phyloP scores from a whole-genome alignment of 495 filamentous ascomycete genomes.

The Cryomyces minteri region DNA sequence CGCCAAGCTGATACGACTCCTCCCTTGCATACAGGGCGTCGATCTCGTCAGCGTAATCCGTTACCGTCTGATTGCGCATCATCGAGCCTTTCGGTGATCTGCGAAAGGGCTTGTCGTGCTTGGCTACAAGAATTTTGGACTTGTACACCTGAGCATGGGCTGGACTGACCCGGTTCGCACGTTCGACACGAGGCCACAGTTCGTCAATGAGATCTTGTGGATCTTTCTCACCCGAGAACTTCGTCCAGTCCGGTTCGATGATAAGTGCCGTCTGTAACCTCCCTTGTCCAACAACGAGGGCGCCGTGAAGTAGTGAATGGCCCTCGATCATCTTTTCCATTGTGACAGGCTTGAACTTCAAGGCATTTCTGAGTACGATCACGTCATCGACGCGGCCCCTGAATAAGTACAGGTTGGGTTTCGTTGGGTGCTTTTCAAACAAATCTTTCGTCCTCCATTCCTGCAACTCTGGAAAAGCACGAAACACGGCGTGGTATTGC shows the following conservation, averaged over 20 bases:
- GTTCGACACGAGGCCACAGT: conserved; percentile 28
- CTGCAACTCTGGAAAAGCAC: conserved; percentile 29
- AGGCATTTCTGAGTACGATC: conserved; percentile 44
- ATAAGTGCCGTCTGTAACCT: conserved; percentile 33
- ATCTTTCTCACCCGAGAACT: background rate
- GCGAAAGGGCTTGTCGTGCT: conserved; percentile 18
- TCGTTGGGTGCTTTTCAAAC: conserved; percentile 30
- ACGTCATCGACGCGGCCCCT: conserved; percentile 37
- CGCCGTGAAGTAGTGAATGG: conserved; percentile 9
- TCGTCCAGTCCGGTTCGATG: conserved; percentile 25
- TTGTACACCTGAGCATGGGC: conserved; percentile 27
- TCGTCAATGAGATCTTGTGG: conserved; percentile 12
- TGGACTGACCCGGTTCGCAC: conserved; percentile 25
- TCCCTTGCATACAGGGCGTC: conserved; percentile 19
- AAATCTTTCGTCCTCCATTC: conserved; percentile 39
- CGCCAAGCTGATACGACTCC: background rate
- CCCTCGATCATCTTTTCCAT: background rate
- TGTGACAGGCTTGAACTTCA: conserved; percentile 40
- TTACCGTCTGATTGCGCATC: conserved; percentile 15
- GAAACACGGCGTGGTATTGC: conserved; percentile 30
- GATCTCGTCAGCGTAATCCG: conserved; percentile 21
- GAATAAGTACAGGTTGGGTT: conserved; percentile 30
- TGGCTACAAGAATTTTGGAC: conserved; percentile 21
- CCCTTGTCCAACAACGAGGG: conserved; percentile 30
- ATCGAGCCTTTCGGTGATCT: conserved; percentile 30